Evolutionary conservation across 179 eudicot genomes (phyloP).

Genomic region (Monotropa hypopitys): DNA sequence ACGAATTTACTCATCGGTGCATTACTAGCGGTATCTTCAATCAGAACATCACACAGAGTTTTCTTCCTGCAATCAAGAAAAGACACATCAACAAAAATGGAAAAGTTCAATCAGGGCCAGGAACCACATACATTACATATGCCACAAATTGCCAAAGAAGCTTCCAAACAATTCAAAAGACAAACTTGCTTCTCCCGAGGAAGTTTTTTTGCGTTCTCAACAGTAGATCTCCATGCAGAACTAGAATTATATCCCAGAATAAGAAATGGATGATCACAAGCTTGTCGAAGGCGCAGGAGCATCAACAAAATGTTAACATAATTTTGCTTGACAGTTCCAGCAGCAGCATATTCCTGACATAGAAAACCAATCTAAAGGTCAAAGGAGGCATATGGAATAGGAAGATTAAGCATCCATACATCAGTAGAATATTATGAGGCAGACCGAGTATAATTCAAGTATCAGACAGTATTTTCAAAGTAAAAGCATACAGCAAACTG

Average conservation of each 20-base stretch:
- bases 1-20: background rate
- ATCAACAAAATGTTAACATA: conserved; percentile 87
- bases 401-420: background rate
- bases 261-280: conserved; percentile 95
- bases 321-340: conserved; percentile 86
- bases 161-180: conserved; percentile 70
- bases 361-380: conserved; percentile 4
- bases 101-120: background rate
- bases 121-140: conserved; percentile 64
- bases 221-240: conserved; percentile 43
- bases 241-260: conserved; percentile 47
- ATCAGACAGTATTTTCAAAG: background rate
- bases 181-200: conserved; percentile 43
- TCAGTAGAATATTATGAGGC: background rate
- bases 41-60: background rate
- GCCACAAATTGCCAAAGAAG: conserved; percentile 71
- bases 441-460: background rate
- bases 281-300: conserved; percentile 95
- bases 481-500: conserved; percentile 67
- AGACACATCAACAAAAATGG: background rate
- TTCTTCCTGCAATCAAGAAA: background rate
- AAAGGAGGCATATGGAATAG: background rate
- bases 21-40: background rate
- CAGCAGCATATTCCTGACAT: conserved; percentile 75
- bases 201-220: conserved; percentile 54